Base-by-base conservation (phyloP, 164 flowering plant species). In the Amborella trichopoda region DNA sequence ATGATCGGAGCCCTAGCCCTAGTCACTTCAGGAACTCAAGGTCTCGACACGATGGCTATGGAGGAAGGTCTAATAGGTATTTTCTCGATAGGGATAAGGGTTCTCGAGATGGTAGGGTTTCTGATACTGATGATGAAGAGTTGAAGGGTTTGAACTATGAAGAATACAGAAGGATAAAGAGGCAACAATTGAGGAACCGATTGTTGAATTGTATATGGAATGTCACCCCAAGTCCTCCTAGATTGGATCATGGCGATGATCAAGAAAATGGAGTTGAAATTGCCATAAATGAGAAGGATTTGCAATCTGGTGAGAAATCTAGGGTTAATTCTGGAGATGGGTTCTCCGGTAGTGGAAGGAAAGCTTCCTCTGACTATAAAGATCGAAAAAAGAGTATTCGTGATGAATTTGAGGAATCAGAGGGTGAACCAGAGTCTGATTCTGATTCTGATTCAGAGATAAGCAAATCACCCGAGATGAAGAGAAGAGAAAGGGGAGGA, bases 161-260 rank as follows among this genome's bases (percentile, higher is more conserved):
- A 40, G 99, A 93, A 74, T 70, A 69, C 48, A 58, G 99, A 43
- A 53, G 94, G 77, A 55, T 74, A 13, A 93, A 93, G 62, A 68
- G 95, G 46, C 91, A 75, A 75, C 82, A 83, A 66, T 24, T 83
- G 72, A 69, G 99, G 57, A 79, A 70, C 68, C 37, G 21, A 24
- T 17, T 82, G 65, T 72, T 54, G 68, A 58, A 58, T 46, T 78
- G 80, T 59, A 63, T 93, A 1, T 93, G 95, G 95, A 69, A 59
- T 28, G 64, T 53, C 10, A 80, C 95, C 9, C 99, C 96, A 8
- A 88, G 99, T 50, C 95, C 99, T 10, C 87, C 95, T 5, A 44
- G 44, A 41, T 14, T 75, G 62, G 5, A 50, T n/a, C n/a, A n/a
- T n/a, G n/a, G n/a, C n/a, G n/a, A n/a, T n/a, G n/a, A n/a, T n/a